A percentile compares a stretch with the other conserved stretches of the same genome.
Conservation (phyloP, 2,329 filamentous ascomycete species). For the Calonectria hawksworthii region DNA sequence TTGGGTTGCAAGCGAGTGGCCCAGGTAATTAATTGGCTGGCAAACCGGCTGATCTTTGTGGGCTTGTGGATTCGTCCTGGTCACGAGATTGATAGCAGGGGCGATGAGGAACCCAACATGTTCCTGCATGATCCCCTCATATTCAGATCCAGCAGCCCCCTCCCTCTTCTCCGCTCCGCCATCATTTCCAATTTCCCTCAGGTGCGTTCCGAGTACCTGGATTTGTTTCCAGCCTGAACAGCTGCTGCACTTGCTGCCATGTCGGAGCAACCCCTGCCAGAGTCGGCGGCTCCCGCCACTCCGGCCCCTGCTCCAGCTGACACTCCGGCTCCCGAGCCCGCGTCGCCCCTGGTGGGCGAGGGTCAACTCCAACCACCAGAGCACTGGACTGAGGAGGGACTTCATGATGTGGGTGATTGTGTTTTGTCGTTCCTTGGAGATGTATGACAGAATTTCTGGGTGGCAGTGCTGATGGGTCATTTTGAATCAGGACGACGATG, state of each 20-base stretch:
- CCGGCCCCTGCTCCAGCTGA: not conserved
- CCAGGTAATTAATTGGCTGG: not conserved
- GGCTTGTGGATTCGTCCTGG: not conserved
- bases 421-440: not conserved
- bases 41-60: not conserved
- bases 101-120: not conserved
- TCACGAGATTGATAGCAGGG: slow-evolving; percentile 4
- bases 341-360: not conserved
- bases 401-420: not conserved
- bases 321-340: not conserved
- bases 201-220: not conserved
- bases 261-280: not conserved
- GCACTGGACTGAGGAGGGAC: slow-evolving; percentile 25
- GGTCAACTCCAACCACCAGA: slow-evolving; percentile 14
- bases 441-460: not conserved
- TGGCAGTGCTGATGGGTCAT: not conserved
- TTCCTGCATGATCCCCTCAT: not conserved
- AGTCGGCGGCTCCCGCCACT: not conserved
- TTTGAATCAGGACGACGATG: slow-evolving; percentile 20
- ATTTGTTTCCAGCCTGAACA: not conserved
- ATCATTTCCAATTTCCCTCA: not conserved
- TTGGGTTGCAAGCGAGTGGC: not conserved
- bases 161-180: not conserved
- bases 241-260: not conserved
- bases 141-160: not conserved